phyloP scores from a whole-genome alignment of 306 rosid species.

The Glycine latifolia region DNA sequence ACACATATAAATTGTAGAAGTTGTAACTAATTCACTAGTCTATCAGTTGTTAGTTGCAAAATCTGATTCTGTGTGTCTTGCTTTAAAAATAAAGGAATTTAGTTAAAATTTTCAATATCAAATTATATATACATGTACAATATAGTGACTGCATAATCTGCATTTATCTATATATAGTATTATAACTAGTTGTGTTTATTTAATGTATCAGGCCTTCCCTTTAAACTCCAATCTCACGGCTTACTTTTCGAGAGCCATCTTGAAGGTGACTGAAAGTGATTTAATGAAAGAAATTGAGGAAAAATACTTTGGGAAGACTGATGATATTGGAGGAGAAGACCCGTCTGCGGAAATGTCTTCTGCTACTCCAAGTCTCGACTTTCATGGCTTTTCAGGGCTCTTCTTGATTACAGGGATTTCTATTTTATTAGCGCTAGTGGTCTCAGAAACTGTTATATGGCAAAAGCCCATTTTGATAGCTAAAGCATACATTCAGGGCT shows the following conservation, averaged over 20 bases:
- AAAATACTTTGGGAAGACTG: constrained; percentile 42
- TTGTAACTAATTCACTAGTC: too few relatives aligned
- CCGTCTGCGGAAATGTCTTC: background rate
- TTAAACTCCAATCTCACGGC: constrained; percentile 32
- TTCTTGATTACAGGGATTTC: constrained; percentile 33
- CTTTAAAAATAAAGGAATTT: background rate
- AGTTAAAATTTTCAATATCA: background rate
- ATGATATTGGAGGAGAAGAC: background rate
- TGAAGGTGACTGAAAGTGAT: constrained; percentile 40
- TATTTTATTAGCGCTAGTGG: constrained; percentile 26
- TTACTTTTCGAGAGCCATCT: constrained; percentile 52
- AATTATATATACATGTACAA: background rate
- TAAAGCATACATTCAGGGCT: background rate
- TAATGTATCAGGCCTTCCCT: constrained; percentile 40
- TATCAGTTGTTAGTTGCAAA: background rate
- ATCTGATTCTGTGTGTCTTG: background rate
- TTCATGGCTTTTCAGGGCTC: constrained; percentile 47
- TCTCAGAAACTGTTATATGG: constrained; percentile 51
- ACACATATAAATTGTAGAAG: background rate
- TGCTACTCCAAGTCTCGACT: background rate
- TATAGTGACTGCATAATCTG: background rate
- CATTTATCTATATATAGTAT: background rate
- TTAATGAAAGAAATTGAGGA: constrained; percentile 34
- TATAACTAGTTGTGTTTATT: background rate
- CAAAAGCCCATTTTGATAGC: constrained; percentile 42